phyloP scores from a whole-genome alignment of 179 eudicot genomes.

The Spergularia azorica region DNA sequence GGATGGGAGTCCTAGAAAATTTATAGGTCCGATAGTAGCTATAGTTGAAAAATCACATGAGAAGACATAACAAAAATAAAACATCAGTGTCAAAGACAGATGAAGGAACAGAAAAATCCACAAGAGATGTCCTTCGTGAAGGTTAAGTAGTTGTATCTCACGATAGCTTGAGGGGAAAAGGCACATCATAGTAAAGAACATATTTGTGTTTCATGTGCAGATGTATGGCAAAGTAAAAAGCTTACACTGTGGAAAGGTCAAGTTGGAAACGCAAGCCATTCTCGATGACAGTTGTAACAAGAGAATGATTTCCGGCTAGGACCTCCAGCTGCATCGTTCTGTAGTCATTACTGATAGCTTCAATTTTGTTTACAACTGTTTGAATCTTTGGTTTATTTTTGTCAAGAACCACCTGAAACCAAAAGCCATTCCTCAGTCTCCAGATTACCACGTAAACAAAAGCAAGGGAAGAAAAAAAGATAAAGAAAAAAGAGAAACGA shows the following conservation, averaged over 20 bases:
- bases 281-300: slow-evolving; percentile 79
- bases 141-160: not conserved
- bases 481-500: not conserved
- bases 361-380: slow-evolving; percentile 90
- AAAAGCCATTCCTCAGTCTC: slow-evolving; percentile 9
- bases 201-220: not conserved
- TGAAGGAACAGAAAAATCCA: not conserved
- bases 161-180: not conserved
- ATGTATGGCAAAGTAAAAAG: slow-evolving; percentile 21
- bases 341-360: slow-evolving; percentile 74
- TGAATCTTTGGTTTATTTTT: slow-evolving; percentile 91
- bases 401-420: slow-evolving; percentile 80
- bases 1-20: not conserved
- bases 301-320: slow-evolving; percentile 90
- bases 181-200: not conserved
- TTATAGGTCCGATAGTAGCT: too few species aligned
- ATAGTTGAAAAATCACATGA: too few species aligned
- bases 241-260: slow-evolving; percentile 88
- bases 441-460: slow-evolving; percentile 2
- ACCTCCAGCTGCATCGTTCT: slow-evolving; percentile 97
- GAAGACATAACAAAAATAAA: too few species aligned
- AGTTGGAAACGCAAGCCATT: slow-evolving; percentile 89
- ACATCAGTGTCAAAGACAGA: not conserved
- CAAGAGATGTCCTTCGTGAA: not conserved
- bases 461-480: not conserved